These are phyloP conservation scores for Sporobolomyces phaffii DNA, from an alignment of 768 basidiomycete species.

Conservation along the genomic window DNA sequence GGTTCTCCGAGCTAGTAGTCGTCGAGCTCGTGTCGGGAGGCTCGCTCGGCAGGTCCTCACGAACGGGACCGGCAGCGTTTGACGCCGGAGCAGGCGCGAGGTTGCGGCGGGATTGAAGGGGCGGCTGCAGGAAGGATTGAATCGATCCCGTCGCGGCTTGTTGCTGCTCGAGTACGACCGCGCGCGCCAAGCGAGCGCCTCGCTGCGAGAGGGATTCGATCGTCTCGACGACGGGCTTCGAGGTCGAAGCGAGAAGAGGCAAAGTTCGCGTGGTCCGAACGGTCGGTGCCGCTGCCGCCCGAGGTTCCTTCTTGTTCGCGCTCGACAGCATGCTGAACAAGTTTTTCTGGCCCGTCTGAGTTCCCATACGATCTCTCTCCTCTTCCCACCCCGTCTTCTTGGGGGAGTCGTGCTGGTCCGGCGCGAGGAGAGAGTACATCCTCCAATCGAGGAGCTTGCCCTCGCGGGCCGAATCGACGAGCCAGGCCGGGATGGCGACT, in stretches of 20 bases:
- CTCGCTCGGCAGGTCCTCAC: too few relatives aligned
- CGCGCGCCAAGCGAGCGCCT: conserved; percentile 15
- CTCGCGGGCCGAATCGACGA: conserved; percentile 67
- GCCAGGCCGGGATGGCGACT: conserved; percentile 81
- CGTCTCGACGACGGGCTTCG: conserved; percentile 11
- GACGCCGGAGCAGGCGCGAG: too few relatives aligned
- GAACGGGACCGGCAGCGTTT: too few relatives aligned
- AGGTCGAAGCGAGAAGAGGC: neutral
- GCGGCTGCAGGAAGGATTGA: conserved; percentile 20
- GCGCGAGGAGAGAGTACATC: conserved; percentile 51
- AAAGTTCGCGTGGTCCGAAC: neutral
- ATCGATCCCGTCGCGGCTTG: neutral
- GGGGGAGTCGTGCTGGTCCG: neutral
- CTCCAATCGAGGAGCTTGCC: conserved; percentile 72
- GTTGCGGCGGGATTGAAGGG: too few relatives aligned
- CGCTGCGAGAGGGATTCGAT: conserved; percentile 25
- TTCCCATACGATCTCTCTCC: conserved; percentile 10
- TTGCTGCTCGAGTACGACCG: neutral
- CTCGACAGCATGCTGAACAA: conserved; percentile 23
- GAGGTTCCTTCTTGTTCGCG: neutral
- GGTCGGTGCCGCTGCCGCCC: neutral
- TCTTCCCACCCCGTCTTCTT: neutral
- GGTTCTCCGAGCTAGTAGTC: neutral
- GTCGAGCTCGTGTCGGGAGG: neutral
- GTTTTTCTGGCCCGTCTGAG: conserved; percentile 32